Base-by-base conservation (phyloP, 192 early-diverging fungal genomes). In the Thamnidium elegans region DNA sequence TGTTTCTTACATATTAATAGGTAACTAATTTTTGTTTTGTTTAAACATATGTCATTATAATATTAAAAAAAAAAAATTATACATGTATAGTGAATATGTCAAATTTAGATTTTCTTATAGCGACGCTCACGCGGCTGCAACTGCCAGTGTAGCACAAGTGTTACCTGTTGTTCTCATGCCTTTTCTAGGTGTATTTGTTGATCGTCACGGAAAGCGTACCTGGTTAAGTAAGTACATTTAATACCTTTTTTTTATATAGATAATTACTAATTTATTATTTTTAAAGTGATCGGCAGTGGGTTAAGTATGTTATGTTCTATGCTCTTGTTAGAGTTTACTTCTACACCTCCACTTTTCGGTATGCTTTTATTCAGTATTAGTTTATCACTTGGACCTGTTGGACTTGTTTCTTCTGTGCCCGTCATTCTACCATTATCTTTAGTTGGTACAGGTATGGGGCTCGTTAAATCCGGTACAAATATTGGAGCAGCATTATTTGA, bases 151-250 rank as follows among this genome's bases (percentile, higher is more conserved):
- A 36, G 85, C 84, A 21, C 82, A 89, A 73, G 75, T 88, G 13
- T 71, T 89, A 61, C 90, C 90, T 17, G 79, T 89, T 7, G 68
- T 87, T 34, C 50, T 87, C 58, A 86, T 87, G 58, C 90, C 90
- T 3, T 84, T 89, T 64, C 68, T 92, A 20, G 90, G 90, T 7
- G 67, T 83, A 48, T 85, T 86, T 63, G 78, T 92, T 46, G 88
- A 92, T 71, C 69, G 78, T 55, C 78, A 72, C 60, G 90, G 90
- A 7, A 73, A 81, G 59, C 79, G 90, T 44, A 82, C 84, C 0
- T 76, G 62, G 72, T 44, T 85, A 44, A 68, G 75, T 77, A 60
- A 69, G 75, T 55, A 13, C 42, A 30, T 23, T 52, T 11, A 50
- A 30, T 44, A 31, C n/a, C 46, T 62, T 32, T 13, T 17, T 15